Conservation (phyloP, 2,329 filamentous ascomycete genomes). For the Fusarium sarcochroum region DNA sequence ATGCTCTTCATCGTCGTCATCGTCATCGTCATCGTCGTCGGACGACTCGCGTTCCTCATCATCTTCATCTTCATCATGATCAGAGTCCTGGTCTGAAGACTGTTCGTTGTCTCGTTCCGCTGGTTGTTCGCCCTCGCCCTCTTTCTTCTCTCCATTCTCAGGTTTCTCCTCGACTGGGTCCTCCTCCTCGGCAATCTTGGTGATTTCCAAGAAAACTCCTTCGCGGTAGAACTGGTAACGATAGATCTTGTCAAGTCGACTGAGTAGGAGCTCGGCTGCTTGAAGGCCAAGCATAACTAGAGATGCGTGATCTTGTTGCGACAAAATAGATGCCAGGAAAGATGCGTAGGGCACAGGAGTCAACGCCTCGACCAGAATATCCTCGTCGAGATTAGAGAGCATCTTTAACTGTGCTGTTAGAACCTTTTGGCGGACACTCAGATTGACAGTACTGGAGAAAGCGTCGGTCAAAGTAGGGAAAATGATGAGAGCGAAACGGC, state of each 20-base stretch:
- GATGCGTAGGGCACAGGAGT: conserved; percentile 94
- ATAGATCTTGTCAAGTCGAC: conserved; percentile 88
- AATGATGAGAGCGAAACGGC: conserved; percentile 91
- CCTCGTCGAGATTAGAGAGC: conserved; percentile 91
- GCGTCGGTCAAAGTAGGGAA: conserved; percentile 96
- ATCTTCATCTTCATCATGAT: conserved; percentile 47
- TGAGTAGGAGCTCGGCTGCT: conserved; percentile 88
- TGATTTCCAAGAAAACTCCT: conserved; percentile 92
- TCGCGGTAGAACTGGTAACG: conserved; percentile 97
- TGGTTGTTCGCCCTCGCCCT: conserved; percentile 46
- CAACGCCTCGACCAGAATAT: conserved; percentile 87
- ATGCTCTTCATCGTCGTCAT: conserved; percentile 68
- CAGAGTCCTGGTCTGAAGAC: conserved; percentile 50
- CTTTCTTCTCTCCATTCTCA: conserved; percentile 33
- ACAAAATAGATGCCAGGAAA: conserved; percentile 93
- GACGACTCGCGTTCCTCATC: conserved; percentile 56
- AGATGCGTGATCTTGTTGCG: conserved; percentile 91
- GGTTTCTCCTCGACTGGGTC: conserved; percentile 41
- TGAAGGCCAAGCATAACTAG: conserved; percentile 90
- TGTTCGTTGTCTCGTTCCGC: conserved; percentile 50
- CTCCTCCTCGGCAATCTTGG: conserved; percentile 76
- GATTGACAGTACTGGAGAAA: conserved; percentile 96
- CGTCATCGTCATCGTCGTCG: conserved; percentile 61
- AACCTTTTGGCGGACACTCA: conserved; percentile 94
- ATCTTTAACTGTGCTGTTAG: conserved; percentile 97